Conservation (phyloP, 768 basidiomycete species). For the Trametes gibbosa region DNA sequence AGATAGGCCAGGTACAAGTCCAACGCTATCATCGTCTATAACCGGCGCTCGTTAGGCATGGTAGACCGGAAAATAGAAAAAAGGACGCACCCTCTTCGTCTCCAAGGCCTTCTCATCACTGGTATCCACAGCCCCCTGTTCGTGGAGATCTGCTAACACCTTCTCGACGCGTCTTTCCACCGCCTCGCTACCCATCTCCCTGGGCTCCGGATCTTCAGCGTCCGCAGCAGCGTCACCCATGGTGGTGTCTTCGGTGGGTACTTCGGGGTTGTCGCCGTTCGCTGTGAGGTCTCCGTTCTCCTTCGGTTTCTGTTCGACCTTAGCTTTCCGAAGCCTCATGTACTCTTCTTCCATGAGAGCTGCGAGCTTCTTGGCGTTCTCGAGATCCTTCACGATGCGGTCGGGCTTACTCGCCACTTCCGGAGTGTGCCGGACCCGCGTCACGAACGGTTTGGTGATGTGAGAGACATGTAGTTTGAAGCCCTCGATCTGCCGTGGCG, state of each 20-base stretch:
- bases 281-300: slow-evolving; percentile 18
- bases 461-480: slow-evolving; percentile 92
- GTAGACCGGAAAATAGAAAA: neutral
- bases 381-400: slow-evolving; percentile 77
- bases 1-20: slow-evolving; percentile 94
- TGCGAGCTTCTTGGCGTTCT: slow-evolving; percentile 70
- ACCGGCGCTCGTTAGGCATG: slow-evolving; percentile 7
- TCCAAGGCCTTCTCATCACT: slow-evolving; percentile 66
- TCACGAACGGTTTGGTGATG: slow-evolving; percentile 73
- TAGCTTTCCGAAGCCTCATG: slow-evolving; percentile 46
- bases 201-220: slow-evolving; percentile 53
- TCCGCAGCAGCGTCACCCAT: slow-evolving; percentile 28
- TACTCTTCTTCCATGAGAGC: slow-evolving; percentile 73
- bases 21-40: slow-evolving; percentile 73
- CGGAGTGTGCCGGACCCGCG: slow-evolving; percentile 77
- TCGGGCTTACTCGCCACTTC: slow-evolving; percentile 79
- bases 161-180: slow-evolving; percentile 82
- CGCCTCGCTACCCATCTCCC: slow-evolving; percentile 68
- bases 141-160: slow-evolving; percentile 65
- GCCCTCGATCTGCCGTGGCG: slow-evolving; percentile 53
- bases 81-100: slow-evolving; percentile 64
- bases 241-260: slow-evolving; percentile 27
- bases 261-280: slow-evolving; percentile 10
- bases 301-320: slow-evolving; percentile 22
- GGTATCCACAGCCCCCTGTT: slow-evolving; percentile 56